These are phyloP conservation scores for Bruguiera gymnorhiza DNA, from an alignment of 345 rosid species.

Conservation along the genomic window DNA sequence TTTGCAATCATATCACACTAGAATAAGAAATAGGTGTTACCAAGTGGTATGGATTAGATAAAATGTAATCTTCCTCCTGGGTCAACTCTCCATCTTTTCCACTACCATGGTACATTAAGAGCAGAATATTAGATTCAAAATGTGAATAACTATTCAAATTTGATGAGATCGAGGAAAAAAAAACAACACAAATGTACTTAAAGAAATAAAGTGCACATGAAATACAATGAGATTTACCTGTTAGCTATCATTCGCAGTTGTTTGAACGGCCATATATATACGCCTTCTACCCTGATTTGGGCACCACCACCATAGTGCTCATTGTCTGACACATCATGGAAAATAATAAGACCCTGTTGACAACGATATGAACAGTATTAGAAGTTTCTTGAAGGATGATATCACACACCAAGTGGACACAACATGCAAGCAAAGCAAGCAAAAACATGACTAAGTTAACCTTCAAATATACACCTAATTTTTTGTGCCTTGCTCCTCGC, in stretches of 20 bases:
- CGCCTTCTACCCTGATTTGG: conserved; percentile 94
- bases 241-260: conserved; percentile 93
- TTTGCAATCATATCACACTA: neutral
- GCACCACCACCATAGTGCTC: conserved; percentile 91
- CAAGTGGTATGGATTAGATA: conserved; percentile 94
- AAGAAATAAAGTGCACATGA: neutral
- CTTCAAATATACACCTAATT: too few relatives aligned
- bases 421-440: conserved; percentile 4
- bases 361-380: conserved; percentile 17
- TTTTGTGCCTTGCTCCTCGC: too few relatives aligned
- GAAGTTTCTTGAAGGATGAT: neutral
- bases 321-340: conserved; percentile 90
- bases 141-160: conserved; percentile 12
- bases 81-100: conserved; percentile 69
- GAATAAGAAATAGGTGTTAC: conserved; percentile 37
- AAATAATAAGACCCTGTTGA: conserved; percentile 87
- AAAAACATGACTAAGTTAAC: too few relatives aligned
- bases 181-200: neutral
- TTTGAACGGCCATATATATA: conserved; percentile 98
- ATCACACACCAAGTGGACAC: neutral
- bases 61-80: conserved; percentile 87
- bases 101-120: conserved; percentile 36
- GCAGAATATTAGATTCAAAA: conserved; percentile 17
- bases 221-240: conserved; percentile 47
- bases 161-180: conserved; percentile 4